Evolutionary conservation across 768 basidiomycete species (phyloP).

Genomic region (Kwoniella bestiolae): DNA sequence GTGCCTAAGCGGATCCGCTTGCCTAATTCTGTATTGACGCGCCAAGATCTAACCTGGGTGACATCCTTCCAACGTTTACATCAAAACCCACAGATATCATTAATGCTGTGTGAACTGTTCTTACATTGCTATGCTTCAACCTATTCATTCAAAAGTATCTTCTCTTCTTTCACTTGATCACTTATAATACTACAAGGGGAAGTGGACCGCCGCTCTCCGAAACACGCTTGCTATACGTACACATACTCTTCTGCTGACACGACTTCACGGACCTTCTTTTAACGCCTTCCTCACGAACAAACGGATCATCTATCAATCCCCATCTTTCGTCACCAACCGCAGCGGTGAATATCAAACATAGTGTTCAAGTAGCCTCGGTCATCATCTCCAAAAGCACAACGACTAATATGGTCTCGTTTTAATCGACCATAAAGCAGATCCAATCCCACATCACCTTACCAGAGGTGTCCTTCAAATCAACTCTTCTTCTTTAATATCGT

Average conservation of each 20-base stretch:
- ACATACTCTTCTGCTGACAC: neutral
- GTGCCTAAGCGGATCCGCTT: too few species aligned
- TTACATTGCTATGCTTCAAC: slow-evolving; percentile 6
- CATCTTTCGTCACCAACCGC: neutral
- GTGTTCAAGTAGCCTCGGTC: neutral
- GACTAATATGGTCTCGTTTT: too few species aligned
- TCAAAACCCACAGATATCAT: neutral
- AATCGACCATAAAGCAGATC: too few species aligned
- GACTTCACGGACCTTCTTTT: slow-evolving; percentile 8
- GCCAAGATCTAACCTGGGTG: slow-evolving; percentile 5
- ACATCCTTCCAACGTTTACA: slow-evolving; percentile 1
- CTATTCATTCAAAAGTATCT: neutral
- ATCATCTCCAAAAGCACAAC: too few species aligned
- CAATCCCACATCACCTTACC: too few species aligned
- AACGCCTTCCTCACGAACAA: neutral
- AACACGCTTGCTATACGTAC: too few species aligned
- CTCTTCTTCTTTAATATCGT: neutral
- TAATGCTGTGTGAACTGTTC: slow-evolving; percentile 1
- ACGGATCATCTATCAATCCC: neutral
- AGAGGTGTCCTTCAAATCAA: too few species aligned
- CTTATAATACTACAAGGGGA: neutral
- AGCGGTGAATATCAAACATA: too few species aligned
- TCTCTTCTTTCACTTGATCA: neutral
- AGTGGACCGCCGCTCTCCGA: too few species aligned
- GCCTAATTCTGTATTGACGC: slow-evolving; percentile 9